phyloP scores from a whole-genome alignment of 495 filamentous ascomycete genomes.

The Letharia lupina region DNA sequence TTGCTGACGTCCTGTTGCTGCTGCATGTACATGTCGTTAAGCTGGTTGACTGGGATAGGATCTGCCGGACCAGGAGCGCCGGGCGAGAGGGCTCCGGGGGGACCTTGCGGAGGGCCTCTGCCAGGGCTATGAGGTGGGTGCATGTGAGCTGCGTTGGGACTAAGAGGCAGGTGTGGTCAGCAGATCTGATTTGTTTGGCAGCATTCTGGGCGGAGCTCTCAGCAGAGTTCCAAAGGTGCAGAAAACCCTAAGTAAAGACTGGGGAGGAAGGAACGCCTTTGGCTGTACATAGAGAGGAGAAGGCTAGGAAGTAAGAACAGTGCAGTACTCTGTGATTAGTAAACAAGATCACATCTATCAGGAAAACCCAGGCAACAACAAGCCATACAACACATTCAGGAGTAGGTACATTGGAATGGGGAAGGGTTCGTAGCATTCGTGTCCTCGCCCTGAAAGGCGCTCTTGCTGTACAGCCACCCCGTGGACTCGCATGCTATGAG shows the following conservation, averaged over 20 bases:
- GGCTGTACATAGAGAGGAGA: neutral
- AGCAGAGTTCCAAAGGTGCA: neutral
- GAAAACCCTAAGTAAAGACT: no score
- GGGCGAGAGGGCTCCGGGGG: constrained; percentile 36
- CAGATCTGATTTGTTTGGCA: constrained; percentile 8
- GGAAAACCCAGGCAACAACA: neutral
- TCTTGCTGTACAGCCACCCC: constrained; percentile 15
- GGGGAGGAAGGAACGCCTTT: constrained; percentile 4
- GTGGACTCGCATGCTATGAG: constrained; percentile 17
- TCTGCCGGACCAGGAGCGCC: constrained; percentile 37
- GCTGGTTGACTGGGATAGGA: constrained; percentile 35
- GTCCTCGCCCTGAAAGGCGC: constrained; percentile 16
- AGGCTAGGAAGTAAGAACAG: neutral
- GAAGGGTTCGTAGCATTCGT: constrained; percentile 20
- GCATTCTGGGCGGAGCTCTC: neutral
- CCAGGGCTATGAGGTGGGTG: constrained; percentile 37
- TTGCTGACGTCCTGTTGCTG: constrained; percentile 36
- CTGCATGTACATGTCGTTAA: constrained; percentile 41
- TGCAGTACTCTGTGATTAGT: neutral
- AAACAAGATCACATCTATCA: neutral
- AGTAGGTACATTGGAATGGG: constrained; percentile 22
- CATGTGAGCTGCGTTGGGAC: constrained; percentile 42
- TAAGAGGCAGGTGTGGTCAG: constrained; percentile 28
- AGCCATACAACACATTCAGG: constrained; percentile 18
- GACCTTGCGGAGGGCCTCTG: constrained; percentile 34